Percentiles rank a stretch among this genome's conserved stretches.
These are phyloP conservation scores for Beauveria sp. DNA, from an alignment of 2,329 filamentous ascomycete species.

Conservation along the genomic window DNA sequence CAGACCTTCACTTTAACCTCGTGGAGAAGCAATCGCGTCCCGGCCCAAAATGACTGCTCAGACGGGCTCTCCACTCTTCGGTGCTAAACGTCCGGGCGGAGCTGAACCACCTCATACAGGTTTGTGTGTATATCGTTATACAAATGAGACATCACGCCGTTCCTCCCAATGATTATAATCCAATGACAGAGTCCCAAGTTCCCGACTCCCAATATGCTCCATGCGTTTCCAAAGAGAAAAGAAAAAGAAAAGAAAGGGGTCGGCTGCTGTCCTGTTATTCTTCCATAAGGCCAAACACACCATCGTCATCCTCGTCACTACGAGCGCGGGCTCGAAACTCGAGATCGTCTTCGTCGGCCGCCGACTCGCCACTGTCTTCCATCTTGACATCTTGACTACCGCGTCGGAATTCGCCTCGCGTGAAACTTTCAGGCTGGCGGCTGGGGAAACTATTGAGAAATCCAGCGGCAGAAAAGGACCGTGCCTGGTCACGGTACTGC, in stretches of 20 bases:
- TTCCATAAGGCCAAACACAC: slow-evolving; percentile 95
- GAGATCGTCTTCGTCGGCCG: slow-evolving; percentile 60
- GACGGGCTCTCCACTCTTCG: slow-evolving; percentile 54
- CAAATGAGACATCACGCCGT: slow-evolving; percentile 39
- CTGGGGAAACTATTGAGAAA: slow-evolving; percentile 57
- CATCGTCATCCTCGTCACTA: slow-evolving; percentile 86
- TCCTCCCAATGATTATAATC: slow-evolving; percentile 23
- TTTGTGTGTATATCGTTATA: slow-evolving; percentile 35
- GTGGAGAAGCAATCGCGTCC: slow-evolving; percentile 42
- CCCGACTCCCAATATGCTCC: slow-evolving; percentile 16
- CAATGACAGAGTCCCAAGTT: slow-evolving; percentile 22
- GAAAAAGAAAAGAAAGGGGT: slow-evolving; percentile 15
- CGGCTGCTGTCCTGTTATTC: slow-evolving; percentile 46
- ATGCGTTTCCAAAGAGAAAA: slow-evolving; percentile 16
- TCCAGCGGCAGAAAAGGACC: slow-evolving; percentile 49
- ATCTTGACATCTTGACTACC: slow-evolving; percentile 56
- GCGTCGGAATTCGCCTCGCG: slow-evolving; percentile 47
- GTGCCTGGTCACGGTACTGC: slow-evolving; percentile 61
- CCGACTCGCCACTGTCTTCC: slow-evolving; percentile 57
- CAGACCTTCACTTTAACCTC: slow-evolving; percentile 65
- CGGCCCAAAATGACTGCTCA: slow-evolving; percentile 13
- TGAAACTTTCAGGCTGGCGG: slow-evolving; percentile 57
- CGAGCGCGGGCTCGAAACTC: slow-evolving; percentile 54
- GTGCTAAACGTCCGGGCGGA: slow-evolving; percentile 60
- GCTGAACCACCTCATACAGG: slow-evolving; percentile 47